Percentiles rank a stretch among this genome's conserved stretches.
Evolutionary conservation across 495 filamentous ascomycete genomes (phyloP).

Genomic region (Aspergillus steynii): DNA sequence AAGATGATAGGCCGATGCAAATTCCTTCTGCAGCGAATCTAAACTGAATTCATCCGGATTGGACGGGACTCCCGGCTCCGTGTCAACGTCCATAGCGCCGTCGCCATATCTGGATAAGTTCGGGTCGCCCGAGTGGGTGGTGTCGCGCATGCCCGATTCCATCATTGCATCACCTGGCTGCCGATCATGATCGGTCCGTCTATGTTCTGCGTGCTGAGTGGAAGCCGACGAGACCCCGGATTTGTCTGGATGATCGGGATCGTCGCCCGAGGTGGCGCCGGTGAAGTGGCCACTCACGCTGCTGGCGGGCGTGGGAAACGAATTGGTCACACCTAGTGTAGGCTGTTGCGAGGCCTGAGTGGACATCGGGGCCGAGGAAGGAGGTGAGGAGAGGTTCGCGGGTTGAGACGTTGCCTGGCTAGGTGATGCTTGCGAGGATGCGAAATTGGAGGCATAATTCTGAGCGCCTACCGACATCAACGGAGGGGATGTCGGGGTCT

Average conservation of each 20-base stretch:
- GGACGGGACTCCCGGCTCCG: constrained; percentile 18
- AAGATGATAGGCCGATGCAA: constrained; percentile 50
- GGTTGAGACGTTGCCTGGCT: constrained; percentile 45
- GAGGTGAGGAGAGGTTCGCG: constrained; percentile 42
- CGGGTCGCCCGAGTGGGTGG: constrained; percentile 20
- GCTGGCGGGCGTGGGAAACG: constrained; percentile 49
- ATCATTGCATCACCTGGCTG: constrained; percentile 17
- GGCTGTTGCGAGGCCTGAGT: constrained; percentile 48
- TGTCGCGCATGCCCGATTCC: constrained; percentile 28
- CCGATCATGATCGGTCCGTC: constrained; percentile 42
- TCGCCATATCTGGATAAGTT: constrained; percentile 18
- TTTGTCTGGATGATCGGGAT: constrained; percentile 34
- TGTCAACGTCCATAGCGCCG: constrained; percentile 45
- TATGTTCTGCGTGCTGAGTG: constrained; percentile 32
- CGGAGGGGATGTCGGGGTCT: constrained; percentile 51
- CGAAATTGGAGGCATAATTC: constrained; percentile 49
- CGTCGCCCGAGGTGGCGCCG: constrained; percentile 34
- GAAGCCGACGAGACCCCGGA: neutral
- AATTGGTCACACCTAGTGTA: constrained; percentile 42
- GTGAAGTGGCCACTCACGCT: constrained; percentile 41
- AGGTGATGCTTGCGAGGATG: constrained; percentile 47
- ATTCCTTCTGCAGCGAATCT: constrained; percentile 47
- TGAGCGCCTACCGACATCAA: constrained; percentile 55
- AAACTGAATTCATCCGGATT: constrained; percentile 30
- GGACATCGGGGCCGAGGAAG: constrained; percentile 49